phyloP scores from a whole-genome alignment of 352 stramenopile genomes.

The Globisporangium perplexum region DNA sequence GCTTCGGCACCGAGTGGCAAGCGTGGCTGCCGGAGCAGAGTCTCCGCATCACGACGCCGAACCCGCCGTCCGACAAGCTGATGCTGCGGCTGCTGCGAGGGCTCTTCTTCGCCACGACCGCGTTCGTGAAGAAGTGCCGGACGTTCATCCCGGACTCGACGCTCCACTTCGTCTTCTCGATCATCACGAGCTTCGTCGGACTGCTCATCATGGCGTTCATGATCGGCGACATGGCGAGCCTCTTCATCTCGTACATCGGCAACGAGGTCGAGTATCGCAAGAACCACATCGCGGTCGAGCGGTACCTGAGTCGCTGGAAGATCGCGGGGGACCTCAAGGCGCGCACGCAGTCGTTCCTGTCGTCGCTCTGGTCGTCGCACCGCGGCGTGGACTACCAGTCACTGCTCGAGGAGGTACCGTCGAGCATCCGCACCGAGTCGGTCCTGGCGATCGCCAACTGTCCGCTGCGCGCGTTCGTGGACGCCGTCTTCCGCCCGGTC shows the following conservation, averaged over 20 bases:
- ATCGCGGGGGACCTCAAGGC: slow-evolving; percentile 33
- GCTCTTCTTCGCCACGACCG: slow-evolving; percentile 38
- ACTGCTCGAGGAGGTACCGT: slow-evolving; percentile 45
- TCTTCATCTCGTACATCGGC: slow-evolving; percentile 68
- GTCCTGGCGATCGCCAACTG: slow-evolving; percentile 39
- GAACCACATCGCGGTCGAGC: slow-evolving; percentile 60
- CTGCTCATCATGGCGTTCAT: slow-evolving; percentile 60
- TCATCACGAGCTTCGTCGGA: slow-evolving; percentile 38
- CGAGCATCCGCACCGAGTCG: slow-evolving; percentile 40
- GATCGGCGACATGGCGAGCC: slow-evolving; percentile 62
- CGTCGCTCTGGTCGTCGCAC: slow-evolving; percentile 58
- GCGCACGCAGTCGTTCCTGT: slow-evolving; percentile 46
- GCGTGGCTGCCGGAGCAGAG: slow-evolving; percentile 25
- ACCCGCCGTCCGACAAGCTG: slow-evolving; percentile 21
- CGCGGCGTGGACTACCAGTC: slow-evolving; percentile 53
- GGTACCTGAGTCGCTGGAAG: slow-evolving; percentile 49
- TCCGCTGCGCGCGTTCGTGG: slow-evolving; percentile 30
- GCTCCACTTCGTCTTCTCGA: slow-evolving; percentile 31
- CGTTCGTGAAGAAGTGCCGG: slow-evolving; percentile 49
- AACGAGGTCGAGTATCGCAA: slow-evolving; percentile 71
- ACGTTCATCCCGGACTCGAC: slow-evolving; percentile 26
- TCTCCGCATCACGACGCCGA: slow-evolving; percentile 19
- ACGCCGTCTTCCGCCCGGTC: slow-evolving; percentile 37
- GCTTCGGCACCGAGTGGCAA: slow-evolving; percentile 41
- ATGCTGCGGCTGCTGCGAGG: slow-evolving; percentile 36